These are phyloP conservation scores for Ophiostoma himal-ulmi DNA, from an alignment of 2,329 filamentous ascomycete species.

Conservation along the genomic window DNA sequence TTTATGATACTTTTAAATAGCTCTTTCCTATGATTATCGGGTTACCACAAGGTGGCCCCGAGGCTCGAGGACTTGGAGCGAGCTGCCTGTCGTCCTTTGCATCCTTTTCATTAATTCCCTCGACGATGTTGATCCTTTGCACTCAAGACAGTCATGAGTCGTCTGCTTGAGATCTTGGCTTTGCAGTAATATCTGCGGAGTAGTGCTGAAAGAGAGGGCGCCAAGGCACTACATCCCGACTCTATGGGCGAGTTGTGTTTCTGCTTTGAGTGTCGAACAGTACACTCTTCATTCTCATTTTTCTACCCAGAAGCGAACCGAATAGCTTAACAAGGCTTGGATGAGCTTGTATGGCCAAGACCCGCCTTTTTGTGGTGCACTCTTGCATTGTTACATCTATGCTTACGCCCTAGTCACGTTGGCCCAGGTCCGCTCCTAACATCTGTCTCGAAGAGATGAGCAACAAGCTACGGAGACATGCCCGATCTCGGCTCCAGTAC, in stretches of 20 bases:
- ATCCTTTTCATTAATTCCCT: neutral
- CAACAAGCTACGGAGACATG: neutral
- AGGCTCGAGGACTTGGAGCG: neutral
- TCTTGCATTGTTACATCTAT: neutral
- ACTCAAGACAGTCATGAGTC: neutral
- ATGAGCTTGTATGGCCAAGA: constrained; percentile 7
- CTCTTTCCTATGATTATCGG: neutral
- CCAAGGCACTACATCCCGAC: too few species aligned
- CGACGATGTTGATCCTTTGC: neutral
- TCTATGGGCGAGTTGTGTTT: neutral
- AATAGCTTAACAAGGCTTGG: neutral
- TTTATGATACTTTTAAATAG: neutral
- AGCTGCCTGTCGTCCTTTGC: neutral
- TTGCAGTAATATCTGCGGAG: neutral
- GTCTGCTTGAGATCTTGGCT: neutral
- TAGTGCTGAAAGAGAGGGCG: neutral
- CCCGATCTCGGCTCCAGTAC: neutral
- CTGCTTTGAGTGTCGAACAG: neutral
- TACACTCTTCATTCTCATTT: neutral
- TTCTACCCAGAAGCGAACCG: neutral
- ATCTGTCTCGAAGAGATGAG: neutral
- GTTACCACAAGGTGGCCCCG: neutral
- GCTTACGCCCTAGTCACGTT: neutral
- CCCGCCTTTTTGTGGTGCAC: neutral
- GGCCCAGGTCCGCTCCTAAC: neutral